Conservation (phyloP, 129 eudicot species). For the Escallonia rubra region DNA sequence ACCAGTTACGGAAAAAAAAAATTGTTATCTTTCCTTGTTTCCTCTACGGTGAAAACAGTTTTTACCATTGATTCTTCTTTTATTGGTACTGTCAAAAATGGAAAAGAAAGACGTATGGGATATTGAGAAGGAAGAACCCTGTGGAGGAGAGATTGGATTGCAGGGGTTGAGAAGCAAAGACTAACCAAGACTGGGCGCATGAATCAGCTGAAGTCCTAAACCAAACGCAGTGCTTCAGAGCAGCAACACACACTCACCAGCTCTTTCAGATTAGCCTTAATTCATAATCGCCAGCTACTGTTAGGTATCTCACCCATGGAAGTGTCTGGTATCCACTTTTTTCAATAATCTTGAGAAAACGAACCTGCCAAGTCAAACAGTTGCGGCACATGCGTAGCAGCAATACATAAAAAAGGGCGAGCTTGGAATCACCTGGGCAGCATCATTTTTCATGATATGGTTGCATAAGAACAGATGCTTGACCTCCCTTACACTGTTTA, state of each 20-base stretch:
- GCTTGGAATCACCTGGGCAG: too few relatives aligned
- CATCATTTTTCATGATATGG: too few relatives aligned
- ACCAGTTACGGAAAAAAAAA: too few relatives aligned
- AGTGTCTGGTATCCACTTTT: constrained; percentile 97
- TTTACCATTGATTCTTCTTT: too few relatives aligned
- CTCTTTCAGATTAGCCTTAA: constrained; percentile 56
- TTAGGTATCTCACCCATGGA: constrained; percentile 97
- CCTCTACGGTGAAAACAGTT: too few relatives aligned
- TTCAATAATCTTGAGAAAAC: constrained; percentile 90
- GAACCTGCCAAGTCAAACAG: constrained; percentile 49
- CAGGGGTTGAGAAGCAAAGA: background rate
- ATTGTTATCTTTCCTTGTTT: too few relatives aligned
- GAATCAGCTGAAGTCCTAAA: background rate
- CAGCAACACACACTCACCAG: background rate
- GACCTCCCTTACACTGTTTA: too few relatives aligned
- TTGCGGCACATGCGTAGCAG: too few relatives aligned
- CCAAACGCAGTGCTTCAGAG: background rate
- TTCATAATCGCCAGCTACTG: constrained; percentile 98
- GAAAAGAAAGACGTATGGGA: background rate
- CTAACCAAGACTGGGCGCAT: background rate
- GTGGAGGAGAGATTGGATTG: background rate
- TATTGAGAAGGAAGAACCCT: background rate
- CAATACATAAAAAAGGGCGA: too few relatives aligned
- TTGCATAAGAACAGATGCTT: too few relatives aligned
- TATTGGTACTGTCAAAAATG: too few relatives aligned